Base-by-base conservation (phyloP, 2,329 filamentous ascomycete species). In the Ceratocystis diversiconidia region DNA sequence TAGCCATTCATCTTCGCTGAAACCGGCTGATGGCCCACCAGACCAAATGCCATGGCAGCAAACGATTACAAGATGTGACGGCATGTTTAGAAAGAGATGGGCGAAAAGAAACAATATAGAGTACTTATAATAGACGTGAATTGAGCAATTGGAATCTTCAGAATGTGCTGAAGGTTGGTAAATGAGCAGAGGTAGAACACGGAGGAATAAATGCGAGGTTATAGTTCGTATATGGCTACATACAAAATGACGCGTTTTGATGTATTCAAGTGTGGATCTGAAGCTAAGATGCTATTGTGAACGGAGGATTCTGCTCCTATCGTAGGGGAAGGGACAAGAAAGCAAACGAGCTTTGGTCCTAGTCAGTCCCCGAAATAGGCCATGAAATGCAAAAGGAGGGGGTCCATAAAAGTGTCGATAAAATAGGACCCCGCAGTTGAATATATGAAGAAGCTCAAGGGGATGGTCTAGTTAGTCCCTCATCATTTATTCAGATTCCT, bases 11-110 rank as follows among this genome's bases (percentile, higher is more conserved):
- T 75, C 68, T 71, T 87, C 84, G 67, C 81, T 75, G 22, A 72
- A 68, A 43, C 85, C 85, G 1, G 74, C 73, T 1, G 75, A 74
- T 1, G 79, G 76, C 0, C 85, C 84, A 30, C 85, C 85, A 15
- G 79, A 75, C 79, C 88, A 95, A 66, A 92, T 89, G 32, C 85
- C 88, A 75, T 95, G 90, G 73, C 90, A 92, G 77, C 90, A 94
- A 62, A 95, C 87, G 61, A 95, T 76, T 63, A 95, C 83, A 10
- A 95, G 80, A 69, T 89, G 80, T 4, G 74, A 74, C 17, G 32
- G 25, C 32, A 76, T 66, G 75, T 0, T 64, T 5, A n/a, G 36
- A 10, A 30, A 32, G 61, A 5, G 41, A 60, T 10, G 61, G 19
- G 55, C 25, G 46, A 60, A 52, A 46, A 19, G 25, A 12, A 46